Base-by-base conservation (phyloP, 225 moss, liverwort and hornwort genomes). In the Climacium dendroides region DNA sequence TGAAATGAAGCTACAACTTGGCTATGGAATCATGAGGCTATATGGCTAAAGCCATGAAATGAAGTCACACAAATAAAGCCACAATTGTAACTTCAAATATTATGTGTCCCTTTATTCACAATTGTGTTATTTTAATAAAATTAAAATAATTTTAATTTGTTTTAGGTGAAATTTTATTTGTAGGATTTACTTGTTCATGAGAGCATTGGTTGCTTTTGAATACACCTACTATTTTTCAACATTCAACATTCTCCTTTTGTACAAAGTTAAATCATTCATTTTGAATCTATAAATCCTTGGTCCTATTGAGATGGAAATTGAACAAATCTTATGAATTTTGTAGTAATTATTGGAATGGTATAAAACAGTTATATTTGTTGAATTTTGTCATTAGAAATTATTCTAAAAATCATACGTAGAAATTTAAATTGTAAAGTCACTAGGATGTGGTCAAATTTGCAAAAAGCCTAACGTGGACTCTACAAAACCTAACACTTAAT, bases 211-310 rank as follows among this genome's bases (percentile, higher is more conserved):
- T 1, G 5, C 11, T n/a, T n/a, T 20, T 66, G 20, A 66, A 37
- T 22, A 66, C 2, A 22, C 12, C 22, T 66, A 12, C 2, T n/a
- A 37, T 37, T 37, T n/a, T n/a, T 3, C n/a, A 66, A 1, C 20
- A n/a, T n/a, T n/a, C 3, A 22, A 3, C 20, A 66, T 22, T 66
- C 7, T 1, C 17, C 9, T 66, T 22, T 6, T 0, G 1, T n/a
- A 22, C 0, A 22, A 0, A 37, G 12, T 3, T 12, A n/a, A 66
- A 12, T 66, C 1, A 12, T 2, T 20, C 22, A 66, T n/a, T n/a
- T 66, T 11, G 20, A 66, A n/a, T 20, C 20, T 11, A 66, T 11
- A 11, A 6, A 37, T 7, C 12, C 0, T 63, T 63, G 8, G 5
- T 9, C 5, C 63, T 4, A 62, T 7, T 19, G 19, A 65, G 0